phyloP scores from a whole-genome alignment of 2,329 filamentous ascomycete genomes.

The Juglanconis sp. region DNA sequence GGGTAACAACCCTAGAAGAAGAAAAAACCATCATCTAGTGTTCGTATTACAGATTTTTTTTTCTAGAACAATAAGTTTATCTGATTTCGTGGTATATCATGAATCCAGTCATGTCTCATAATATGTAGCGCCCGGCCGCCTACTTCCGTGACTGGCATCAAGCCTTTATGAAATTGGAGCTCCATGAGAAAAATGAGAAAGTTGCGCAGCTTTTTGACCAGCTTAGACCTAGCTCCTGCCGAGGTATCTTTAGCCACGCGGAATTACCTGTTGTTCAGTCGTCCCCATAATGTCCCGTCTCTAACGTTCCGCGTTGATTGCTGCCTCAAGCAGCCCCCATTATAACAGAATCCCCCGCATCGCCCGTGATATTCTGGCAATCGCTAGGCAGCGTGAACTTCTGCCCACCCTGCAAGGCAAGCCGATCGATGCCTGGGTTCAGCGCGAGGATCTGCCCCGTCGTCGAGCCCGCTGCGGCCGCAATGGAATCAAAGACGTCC shows the following conservation, averaged over 20 bases:
- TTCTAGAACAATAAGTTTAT: neutral
- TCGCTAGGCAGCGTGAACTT: constrained; percentile 8
- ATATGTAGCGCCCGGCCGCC: neutral
- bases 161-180: neutral
- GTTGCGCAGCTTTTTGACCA: too few relatives aligned
- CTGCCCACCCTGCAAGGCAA: constrained; percentile 3
- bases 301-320: too few relatives aligned
- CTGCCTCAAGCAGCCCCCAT: too few relatives aligned
- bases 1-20: too few relatives aligned
- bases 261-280: too few relatives aligned
- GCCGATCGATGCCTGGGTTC: constrained; percentile 5
- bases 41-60: neutral
- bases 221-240: too few relatives aligned
- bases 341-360: too few relatives aligned
- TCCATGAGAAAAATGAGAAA: neutral
- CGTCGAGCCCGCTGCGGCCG: neutral
- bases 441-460: constrained; percentile 7
- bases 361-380: constrained; percentile 7
- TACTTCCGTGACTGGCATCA: neutral
- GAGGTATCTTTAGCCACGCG: too few relatives aligned
- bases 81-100: neutral
- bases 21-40: too few relatives aligned
- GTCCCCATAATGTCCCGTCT: too few relatives aligned
- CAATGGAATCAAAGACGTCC: constrained; percentile 7
- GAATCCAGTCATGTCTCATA: neutral